Percentiles rank a stretch among this genome's conserved stretches.
These are phyloP conservation scores for Cadophora sp. DNA, from an alignment of 2,329 filamentous ascomycete species.

Conservation along the genomic window DNA sequence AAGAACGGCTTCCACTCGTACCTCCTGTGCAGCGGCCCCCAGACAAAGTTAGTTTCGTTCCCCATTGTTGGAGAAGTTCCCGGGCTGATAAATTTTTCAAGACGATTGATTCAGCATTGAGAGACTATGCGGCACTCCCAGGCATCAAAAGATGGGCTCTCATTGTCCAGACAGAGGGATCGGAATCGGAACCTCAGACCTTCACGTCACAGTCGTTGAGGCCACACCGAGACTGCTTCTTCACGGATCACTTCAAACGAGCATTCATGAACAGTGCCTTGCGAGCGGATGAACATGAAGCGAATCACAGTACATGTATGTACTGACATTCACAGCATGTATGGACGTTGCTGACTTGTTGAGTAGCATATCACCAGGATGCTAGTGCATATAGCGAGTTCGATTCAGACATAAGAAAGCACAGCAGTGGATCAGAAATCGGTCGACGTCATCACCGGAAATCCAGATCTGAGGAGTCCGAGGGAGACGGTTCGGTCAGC, in stretches of 20 bases:
- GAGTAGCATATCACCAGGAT: slow-evolving; percentile 31
- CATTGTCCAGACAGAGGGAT: slow-evolving; percentile 36
- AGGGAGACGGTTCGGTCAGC: slow-evolving; percentile 32
- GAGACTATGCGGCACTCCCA: slow-evolving; percentile 35
- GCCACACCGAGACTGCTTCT: slow-evolving; percentile 33
- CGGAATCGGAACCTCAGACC: slow-evolving; percentile 36
- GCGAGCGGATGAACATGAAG: neutral
- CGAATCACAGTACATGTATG: slow-evolving; percentile 2
- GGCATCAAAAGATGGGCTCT: slow-evolving; percentile 39
- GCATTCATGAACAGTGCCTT: slow-evolving; percentile 1
- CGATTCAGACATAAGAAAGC: slow-evolving; percentile 24
- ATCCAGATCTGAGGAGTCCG: slow-evolving; percentile 37
- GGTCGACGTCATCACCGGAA: slow-evolving; percentile 29
- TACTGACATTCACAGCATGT: neutral
- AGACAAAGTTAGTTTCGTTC: neutral
- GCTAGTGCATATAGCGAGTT: slow-evolving; percentile 34
- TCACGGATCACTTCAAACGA: slow-evolving; percentile 23
- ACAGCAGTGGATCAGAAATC: slow-evolving; percentile 32
- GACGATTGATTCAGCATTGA: slow-evolving; percentile 39
- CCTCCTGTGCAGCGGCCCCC: neutral
- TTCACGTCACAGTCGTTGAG: slow-evolving; percentile 37
- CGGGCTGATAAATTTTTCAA: slow-evolving; percentile 25
- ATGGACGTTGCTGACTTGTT: slow-evolving; percentile 11
- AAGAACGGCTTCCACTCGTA: slow-evolving; percentile 24
- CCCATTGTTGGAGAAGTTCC: neutral